Evolutionary conservation across 495 filamentous ascomycete genomes (phyloP).

Genomic region (Neurospora sp.): DNA sequence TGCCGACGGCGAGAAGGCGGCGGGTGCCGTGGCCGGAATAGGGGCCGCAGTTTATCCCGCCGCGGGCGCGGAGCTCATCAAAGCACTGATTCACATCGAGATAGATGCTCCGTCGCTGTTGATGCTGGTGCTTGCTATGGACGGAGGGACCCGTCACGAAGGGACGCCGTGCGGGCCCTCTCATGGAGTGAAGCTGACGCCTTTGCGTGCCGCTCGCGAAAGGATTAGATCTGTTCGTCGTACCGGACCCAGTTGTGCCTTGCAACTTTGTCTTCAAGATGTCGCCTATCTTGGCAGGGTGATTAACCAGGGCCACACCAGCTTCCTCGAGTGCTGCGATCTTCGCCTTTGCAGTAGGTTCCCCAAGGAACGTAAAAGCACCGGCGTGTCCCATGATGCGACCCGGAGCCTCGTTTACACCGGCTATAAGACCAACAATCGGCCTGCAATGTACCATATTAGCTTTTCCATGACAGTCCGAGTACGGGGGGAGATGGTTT

Average conservation of each 20-base stretch:
- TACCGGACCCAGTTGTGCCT: not conserved
- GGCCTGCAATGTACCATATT: conserved; percentile 40
- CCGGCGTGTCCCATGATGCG: conserved; percentile 87
- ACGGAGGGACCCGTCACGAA: not conserved
- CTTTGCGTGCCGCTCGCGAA: conserved; percentile 5
- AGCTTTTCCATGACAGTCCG: not conserved
- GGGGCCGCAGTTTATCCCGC: conserved; percentile 37
- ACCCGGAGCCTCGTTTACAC: conserved; percentile 52
- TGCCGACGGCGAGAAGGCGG: conserved; percentile 47
- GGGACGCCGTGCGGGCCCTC: not conserved
- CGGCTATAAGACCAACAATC: conserved; percentile 69
- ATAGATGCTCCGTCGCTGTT: conserved; percentile 48
- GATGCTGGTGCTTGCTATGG: not conserved
- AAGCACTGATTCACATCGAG: conserved; percentile 48
- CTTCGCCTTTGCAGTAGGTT: conserved; percentile 56
- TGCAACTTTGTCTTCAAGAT: conserved; percentile 48
- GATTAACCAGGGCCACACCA: conserved; percentile 67
- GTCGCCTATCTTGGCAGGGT: conserved; percentile 71
- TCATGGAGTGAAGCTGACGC: conserved; percentile 12
- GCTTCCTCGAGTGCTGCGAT: conserved; percentile 57
- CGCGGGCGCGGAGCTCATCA: conserved; percentile 44
- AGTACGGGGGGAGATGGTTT: not conserved
- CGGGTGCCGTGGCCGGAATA: conserved; percentile 26
- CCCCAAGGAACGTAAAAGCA: conserved; percentile 60
- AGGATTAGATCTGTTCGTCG: conserved; percentile 29